Evolutionary conservation across 805 yeast genomes (phyloP).

Genomic region (Limtongia smithiae): DNA sequence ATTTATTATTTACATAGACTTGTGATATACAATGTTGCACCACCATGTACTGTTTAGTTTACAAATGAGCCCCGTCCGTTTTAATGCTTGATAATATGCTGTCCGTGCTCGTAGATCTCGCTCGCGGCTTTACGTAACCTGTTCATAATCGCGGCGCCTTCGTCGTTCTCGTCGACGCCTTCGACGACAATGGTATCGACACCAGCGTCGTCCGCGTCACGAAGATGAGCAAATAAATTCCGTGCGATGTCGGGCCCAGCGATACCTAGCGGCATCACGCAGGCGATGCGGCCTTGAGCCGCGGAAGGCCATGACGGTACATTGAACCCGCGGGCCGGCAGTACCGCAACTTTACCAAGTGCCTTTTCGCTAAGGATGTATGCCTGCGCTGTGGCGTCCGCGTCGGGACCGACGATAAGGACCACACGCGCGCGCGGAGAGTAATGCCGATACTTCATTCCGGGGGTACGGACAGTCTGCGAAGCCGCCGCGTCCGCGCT

Average conservation of each 20-base stretch:
- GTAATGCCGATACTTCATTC: constrained; percentile 96
- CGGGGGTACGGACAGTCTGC: constrained; percentile 83
- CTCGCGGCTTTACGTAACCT: constrained; percentile 80
- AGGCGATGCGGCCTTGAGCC: not conserved
- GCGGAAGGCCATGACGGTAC: constrained; percentile 3
- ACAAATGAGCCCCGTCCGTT: no score
- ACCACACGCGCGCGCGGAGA: constrained; percentile 85
- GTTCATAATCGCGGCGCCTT: constrained; percentile 95
- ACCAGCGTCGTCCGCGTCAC: constrained; percentile 63
- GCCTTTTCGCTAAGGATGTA: constrained; percentile 2
- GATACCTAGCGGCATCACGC: constrained; percentile 40
- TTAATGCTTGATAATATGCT: constrained; percentile 6
- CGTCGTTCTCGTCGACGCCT: constrained; percentile 68
- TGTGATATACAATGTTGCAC: no score
- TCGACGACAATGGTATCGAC: constrained; percentile 79
- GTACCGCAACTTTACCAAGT: constrained; percentile 15
- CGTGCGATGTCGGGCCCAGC: constrained; percentile 63
- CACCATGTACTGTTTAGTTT: no score
- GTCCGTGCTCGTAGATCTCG: constrained; percentile 34
- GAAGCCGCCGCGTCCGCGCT: constrained; percentile 49
- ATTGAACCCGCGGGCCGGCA: constrained; percentile 23
- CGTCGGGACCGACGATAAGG: constrained; percentile 53
- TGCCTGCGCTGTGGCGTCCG: constrained; percentile 30
- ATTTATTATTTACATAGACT: no score
- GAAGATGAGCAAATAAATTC: constrained; percentile 64